Conservation (phyloP, 768 basidiomycete species). For the Mycena rosella region DNA sequence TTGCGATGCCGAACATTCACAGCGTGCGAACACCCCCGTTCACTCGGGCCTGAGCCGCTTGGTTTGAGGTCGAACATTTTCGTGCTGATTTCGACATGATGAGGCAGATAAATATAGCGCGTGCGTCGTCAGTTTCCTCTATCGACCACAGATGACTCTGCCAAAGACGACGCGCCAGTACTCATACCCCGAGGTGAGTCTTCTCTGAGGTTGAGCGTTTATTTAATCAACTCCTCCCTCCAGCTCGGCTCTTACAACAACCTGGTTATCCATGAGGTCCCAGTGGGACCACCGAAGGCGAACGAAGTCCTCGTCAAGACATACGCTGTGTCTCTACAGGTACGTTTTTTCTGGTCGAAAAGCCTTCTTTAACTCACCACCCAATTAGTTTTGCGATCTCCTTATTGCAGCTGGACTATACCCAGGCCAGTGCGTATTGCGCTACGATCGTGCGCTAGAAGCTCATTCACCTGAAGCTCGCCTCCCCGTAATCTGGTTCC, state of each 20-base stretch:
- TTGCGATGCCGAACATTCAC: too few relatives aligned
- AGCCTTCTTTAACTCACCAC: not conserved
- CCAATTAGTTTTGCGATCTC: conserved; percentile 63
- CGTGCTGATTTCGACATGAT: too few relatives aligned
- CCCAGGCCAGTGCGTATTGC: conserved; percentile 48
- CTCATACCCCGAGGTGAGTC: conserved; percentile 11
- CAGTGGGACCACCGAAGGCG: conserved; percentile 50
- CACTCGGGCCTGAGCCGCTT: too few relatives aligned
- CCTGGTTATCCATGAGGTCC: conserved; percentile 44
- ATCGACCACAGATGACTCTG: conserved; percentile 56
- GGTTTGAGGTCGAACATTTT: too few relatives aligned
- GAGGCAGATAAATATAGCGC: too few relatives aligned
- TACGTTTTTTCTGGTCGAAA: conserved; percentile 21
- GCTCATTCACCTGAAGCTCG: too few relatives aligned
- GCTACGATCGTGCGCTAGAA: too few relatives aligned
- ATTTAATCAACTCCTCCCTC: not conserved
- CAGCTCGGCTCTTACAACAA: conserved; percentile 42
- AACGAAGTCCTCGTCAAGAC: conserved; percentile 66
- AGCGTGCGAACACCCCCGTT: too few relatives aligned
- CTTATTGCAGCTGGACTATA: conserved; percentile 55
- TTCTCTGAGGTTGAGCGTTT: not conserved
- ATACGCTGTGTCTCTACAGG: conserved; percentile 62
- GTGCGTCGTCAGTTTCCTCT: too few relatives aligned
- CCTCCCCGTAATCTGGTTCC: too few relatives aligned
- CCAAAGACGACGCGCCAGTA: conserved; percentile 50